phyloP scores from a whole-genome alignment of 164 flowering plant species.

The Buxus sempervirens region DNA sequence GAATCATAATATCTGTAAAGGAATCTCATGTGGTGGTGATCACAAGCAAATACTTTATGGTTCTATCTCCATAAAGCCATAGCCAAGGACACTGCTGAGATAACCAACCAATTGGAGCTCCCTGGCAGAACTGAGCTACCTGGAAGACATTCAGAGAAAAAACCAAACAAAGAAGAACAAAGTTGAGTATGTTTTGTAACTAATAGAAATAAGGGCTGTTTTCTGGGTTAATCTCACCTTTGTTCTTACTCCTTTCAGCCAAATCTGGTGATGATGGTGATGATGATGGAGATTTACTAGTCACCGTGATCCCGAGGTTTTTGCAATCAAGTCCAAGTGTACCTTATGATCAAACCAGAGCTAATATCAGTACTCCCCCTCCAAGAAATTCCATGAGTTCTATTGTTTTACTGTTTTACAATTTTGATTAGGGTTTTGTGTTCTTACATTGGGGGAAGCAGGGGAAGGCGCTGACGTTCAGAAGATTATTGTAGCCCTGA shows the following conservation, averaged over 20 bases:
- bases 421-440: neutral
- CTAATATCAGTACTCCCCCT: slow-evolving; percentile 1
- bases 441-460: slow-evolving; percentile 61
- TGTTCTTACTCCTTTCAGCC: slow-evolving; percentile 2
- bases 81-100: slow-evolving; percentile 21
- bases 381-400: neutral
- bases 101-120: slow-evolving; percentile 25
- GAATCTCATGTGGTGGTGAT: slow-evolving; percentile 4
- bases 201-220: neutral
- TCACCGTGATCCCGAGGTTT: slow-evolving; percentile 37
- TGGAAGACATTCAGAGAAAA: slow-evolving; percentile 15
- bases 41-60: neutral
- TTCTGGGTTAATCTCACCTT: slow-evolving; percentile 20
- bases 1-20: slow-evolving; percentile 5
- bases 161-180: neutral
- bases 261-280: neutral
- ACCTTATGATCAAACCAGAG: slow-evolving; percentile 24
- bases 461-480: slow-evolving; percentile 47
- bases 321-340: slow-evolving; percentile 44
- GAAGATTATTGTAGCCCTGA: slow-evolving; percentile 45
- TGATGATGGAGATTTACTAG: slow-evolving; percentile 22
- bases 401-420: neutral
- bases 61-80: slow-evolving; percentile 23
- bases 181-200: neutral
- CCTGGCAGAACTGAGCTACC: slow-evolving; percentile 31